Evolutionary conservation across 2,329 filamentous ascomycete genomes (phyloP), one percentile per base, ranked within the genome.

Genomic region (Ophiostoma triangulosporum): DNA sequence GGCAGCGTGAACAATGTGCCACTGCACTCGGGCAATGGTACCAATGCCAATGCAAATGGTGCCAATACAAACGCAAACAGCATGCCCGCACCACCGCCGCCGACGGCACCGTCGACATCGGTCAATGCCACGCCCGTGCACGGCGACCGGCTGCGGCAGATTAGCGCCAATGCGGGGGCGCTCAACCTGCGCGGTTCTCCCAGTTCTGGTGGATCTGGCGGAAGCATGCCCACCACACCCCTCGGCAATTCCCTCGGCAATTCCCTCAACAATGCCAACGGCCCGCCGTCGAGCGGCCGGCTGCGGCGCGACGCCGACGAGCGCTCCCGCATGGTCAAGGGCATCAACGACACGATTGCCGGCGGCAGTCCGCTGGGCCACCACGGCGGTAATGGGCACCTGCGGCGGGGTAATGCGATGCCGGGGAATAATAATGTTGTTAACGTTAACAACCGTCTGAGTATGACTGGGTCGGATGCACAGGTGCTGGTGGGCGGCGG

Each of bases 401-500:
- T 36, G 15, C 32, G 35, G 35, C n/a, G 35, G 35, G 35, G 35
- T 31, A 11, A 6, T 31, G 7, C 29, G 7, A 7, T 11, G 29
- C 29, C 29, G 29, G 12, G 6, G 29, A 31, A 31, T n/a, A 43
- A 43, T 17, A 43, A 24, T 17, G n/a, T n/a, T n/a, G n/a, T n/a
- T n/a, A 35, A 54, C 57, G 68, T 57, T 63, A 64, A 58, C 66
- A 68, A 60, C 57, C 68, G 71, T 14, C 68, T 67, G 51, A 72
- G 69, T 54, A 62, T 80, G 33, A 73, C 69, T 17, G 72, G 72
- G 17, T 79, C 76, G 3, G 77, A 81, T 58, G 73, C 73, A 1
- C 78, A 81, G 60, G 73, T 76, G 4, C 67, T 80, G 2, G 74
- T 74, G 1, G 76, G 77, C 22, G 74, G 73, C 38, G 6, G 33